Base-by-base conservation (phyloP, 768 basidiomycete genomes). In the Sistotremastrum niveocremeum region DNA sequence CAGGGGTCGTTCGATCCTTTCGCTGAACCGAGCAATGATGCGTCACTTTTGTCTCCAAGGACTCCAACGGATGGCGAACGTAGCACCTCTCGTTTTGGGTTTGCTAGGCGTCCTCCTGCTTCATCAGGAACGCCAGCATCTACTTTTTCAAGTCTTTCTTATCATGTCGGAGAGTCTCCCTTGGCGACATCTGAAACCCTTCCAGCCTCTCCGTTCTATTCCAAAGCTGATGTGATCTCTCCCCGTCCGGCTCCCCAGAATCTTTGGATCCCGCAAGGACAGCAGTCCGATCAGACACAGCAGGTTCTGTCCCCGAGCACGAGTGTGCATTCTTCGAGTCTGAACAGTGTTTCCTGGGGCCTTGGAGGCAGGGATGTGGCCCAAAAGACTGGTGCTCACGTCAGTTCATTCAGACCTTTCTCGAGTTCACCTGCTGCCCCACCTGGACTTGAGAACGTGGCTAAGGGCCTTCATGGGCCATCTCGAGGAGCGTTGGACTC, bases 1-100 rank as follows among this genome's bases (percentile, higher is more conserved):
- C 47, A 32, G 32, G 47, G 47, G 29, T 34, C 42, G 8, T 55
- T 88, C 57, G 81, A 89, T 60, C 86, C 86, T 0, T 89, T 89
- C 53, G 77, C 75, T 7, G 83, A 87, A 46, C 51, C 57, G 8
- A 60, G 49, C 12, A 78, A 82, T 8, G 77, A 77, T 7, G 52
- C 61, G n/a, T 50, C 57, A 28, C 54, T 65, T 12, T 59, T 55
- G 11, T 51, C 57, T 29, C 51, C 57, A 51, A 65, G 37, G 60
- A 67, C 72, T 7, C 64, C 70, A 0, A 53, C 74, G 32, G 77
- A 78, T 49, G 77, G 78, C 44, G 84, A 86, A 40, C 57, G 81
- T 52, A 82, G 79, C 53, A 72, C 85, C 30, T 88, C 85, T 6
- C 73, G 85, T 10, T 88, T 88, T 61, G 81, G 78, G 20, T 88